These are phyloP conservation scores for Starmerella floricola DNA, from an alignment of 805 yeast genomes.

Conservation along the genomic window DNA sequence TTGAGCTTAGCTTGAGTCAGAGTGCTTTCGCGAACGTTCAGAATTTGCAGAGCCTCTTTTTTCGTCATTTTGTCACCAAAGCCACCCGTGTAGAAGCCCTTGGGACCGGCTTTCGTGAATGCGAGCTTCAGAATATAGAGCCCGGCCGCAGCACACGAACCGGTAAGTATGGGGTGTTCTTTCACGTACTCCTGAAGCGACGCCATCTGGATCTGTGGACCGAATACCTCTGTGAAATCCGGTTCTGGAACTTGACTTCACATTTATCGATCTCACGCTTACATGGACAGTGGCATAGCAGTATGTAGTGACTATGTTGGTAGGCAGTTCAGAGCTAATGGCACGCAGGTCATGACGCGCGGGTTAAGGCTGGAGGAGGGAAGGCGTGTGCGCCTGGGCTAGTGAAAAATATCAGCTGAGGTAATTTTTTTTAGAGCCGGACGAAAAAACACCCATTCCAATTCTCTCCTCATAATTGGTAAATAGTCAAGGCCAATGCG, in stretches of 20 bases:
- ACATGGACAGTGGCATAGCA: too few species aligned
- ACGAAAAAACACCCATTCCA: not conserved
- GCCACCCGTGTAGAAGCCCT: slow-evolving; percentile 71
- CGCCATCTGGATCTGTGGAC: slow-evolving; percentile 2
- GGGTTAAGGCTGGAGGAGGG: too few species aligned
- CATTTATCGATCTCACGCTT: too few species aligned
- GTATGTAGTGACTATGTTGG: slow-evolving; percentile 1
- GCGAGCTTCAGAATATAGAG: slow-evolving; percentile 26
- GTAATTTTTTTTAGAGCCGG: not conserved
- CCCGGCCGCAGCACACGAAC: slow-evolving; percentile 53
- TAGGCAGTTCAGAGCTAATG: not conserved
- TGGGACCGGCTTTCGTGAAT: slow-evolving; percentile 39
- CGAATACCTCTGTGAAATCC: too few species aligned
- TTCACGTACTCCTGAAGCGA: slow-evolving; percentile 22
- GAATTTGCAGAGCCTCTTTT: slow-evolving; percentile 75
- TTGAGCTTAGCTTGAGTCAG: slow-evolving; percentile 37
- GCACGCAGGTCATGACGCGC: too few species aligned
- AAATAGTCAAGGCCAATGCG: slow-evolving; percentile 25
- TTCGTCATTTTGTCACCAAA: slow-evolving; percentile 86
- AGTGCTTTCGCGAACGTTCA: slow-evolving; percentile 43
- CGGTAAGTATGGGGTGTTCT: slow-evolving; percentile 64
- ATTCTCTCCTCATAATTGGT: not conserved
- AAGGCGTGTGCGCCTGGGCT: too few species aligned
- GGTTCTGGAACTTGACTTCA: too few species aligned
- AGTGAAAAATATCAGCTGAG: not conserved